Evolutionary conservation across 2,329 filamentous ascomycete genomes (phyloP).

Genomic region (Neobulgaria alba): DNA sequence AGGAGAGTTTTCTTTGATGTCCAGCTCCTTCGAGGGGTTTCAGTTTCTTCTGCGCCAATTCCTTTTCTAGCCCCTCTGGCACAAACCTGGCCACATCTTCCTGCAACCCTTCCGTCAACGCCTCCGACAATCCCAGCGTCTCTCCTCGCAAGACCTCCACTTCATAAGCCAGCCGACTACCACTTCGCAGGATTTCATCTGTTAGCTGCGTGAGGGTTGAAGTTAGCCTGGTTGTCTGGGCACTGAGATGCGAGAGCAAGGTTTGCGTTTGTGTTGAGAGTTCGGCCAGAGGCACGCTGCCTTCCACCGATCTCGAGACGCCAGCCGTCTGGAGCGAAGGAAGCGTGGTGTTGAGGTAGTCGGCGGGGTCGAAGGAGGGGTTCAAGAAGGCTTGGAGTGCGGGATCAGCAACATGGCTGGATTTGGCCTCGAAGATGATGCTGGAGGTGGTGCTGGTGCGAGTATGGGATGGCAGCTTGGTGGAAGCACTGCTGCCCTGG

Average conservation of each 20-base stretch:
- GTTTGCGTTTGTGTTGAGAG: slow-evolving; percentile 74
- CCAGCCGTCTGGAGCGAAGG: slow-evolving; percentile 49
- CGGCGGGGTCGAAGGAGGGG: slow-evolving; percentile 70
- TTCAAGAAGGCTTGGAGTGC: slow-evolving; percentile 68
- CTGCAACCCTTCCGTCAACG: slow-evolving; percentile 62
- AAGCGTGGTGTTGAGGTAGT: slow-evolving; percentile 74
- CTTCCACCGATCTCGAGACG: slow-evolving; percentile 23
- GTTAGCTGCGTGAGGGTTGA: slow-evolving; percentile 79
- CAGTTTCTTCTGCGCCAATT: slow-evolving; percentile 16
- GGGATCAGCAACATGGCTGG: slow-evolving; percentile 60
- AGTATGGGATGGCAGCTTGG: slow-evolving; percentile 8
- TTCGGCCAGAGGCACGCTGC: slow-evolving; percentile 54
- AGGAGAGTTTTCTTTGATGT: slow-evolving; percentile 22
- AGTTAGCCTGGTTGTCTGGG: slow-evolving; percentile 77
- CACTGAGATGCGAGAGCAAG: slow-evolving; percentile 79
- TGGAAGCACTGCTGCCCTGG: slow-evolving; percentile 21
- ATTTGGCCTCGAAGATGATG: slow-evolving; percentile 28
- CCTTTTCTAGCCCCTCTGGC: slow-evolving; percentile 36
- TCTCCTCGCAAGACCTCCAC: slow-evolving; percentile 90
- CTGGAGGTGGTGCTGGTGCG: slow-evolving; percentile 3
- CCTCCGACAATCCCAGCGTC: slow-evolving; percentile 70
- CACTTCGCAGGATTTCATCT: slow-evolving; percentile 87
- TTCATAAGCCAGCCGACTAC: slow-evolving; percentile 83
- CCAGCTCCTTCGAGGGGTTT: slow-evolving; percentile 21
- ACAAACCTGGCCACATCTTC: slow-evolving; percentile 68